Evolutionary conservation across 106 monocot species (phyloP).

Genomic region (Hemerocallis citrina): DNA sequence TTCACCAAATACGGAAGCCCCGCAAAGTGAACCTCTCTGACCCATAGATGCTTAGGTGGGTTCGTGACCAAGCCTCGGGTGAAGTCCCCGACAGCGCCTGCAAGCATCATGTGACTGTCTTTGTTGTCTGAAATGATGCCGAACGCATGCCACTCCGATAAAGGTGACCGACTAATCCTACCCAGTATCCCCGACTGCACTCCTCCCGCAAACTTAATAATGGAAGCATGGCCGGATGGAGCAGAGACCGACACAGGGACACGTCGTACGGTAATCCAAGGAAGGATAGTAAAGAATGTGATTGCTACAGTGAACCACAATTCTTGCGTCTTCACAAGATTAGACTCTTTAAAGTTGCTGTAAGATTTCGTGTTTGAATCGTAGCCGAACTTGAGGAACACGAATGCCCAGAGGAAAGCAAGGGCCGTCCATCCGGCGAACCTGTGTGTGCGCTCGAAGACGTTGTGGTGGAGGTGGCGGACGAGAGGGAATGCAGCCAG

Average conservation of each 20-base stretch:
- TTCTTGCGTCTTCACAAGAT: constrained; percentile 21
- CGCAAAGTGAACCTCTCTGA: constrained; percentile 35
- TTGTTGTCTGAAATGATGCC: constrained; percentile 45
- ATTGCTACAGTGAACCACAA: constrained; percentile 35
- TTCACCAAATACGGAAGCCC: constrained; percentile 47
- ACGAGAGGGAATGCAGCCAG: constrained; percentile 32
- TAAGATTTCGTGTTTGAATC: constrained; percentile 29
- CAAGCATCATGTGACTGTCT: constrained; percentile 51
- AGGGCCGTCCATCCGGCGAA: constrained; percentile 64
- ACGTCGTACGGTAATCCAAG: constrained; percentile 36
- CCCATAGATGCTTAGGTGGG: constrained; percentile 43
- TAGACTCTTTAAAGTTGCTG: constrained; percentile 10
- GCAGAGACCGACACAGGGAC: constrained; percentile 32
- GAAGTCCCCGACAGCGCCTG: constrained; percentile 66
- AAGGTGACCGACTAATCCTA: constrained; percentile 45
- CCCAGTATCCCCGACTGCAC: constrained; percentile 37
- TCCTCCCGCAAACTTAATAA: constrained; percentile 42
- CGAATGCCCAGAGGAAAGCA: constrained; percentile 43
- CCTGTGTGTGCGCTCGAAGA: constrained; percentile 55
- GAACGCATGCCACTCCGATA: constrained; percentile 66
- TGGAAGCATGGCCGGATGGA: constrained; percentile 41
- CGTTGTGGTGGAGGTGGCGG: constrained; percentile 71
- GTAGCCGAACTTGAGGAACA: constrained; percentile 34
- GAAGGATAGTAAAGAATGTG: constrained; percentile 48
- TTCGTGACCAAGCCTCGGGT: constrained; percentile 24